Evolutionary conservation across 371 early-diverging fungal genomes (phyloP).

Genomic region (Gilbertella persicaria): DNA sequence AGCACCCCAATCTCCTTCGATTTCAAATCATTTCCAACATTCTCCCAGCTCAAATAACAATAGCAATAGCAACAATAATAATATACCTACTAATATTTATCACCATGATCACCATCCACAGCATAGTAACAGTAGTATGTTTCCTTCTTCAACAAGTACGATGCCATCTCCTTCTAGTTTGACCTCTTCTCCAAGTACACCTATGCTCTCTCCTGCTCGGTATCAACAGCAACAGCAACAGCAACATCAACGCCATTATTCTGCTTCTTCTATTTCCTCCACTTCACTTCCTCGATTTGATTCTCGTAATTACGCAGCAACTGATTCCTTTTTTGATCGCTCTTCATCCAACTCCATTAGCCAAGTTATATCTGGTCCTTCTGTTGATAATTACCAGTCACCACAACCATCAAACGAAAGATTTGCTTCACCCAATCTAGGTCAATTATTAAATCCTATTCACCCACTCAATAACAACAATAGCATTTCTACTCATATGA

Average conservation of each 20-base stretch:
- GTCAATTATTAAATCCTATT: conserved; percentile 43
- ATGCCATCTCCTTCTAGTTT: conserved; percentile 39
- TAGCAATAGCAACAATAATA: neutral
- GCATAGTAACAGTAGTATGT: too few relatives aligned
- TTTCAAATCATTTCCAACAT: too few relatives aligned
- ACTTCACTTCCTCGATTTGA: conserved; percentile 26
- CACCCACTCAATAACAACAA: conserved; percentile 31
- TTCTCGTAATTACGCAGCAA: conserved; percentile 16
- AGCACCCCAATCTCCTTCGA: neutral
- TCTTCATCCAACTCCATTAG: neutral
- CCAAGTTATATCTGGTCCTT: neutral
- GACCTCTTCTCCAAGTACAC: conserved; percentile 39
- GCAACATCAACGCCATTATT: conserved; percentile 33
- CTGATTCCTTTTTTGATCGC: neutral
- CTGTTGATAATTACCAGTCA: neutral
- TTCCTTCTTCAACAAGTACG: too few relatives aligned
- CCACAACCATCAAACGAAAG: conserved; percentile 8
- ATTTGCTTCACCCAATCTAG: conserved; percentile 29
- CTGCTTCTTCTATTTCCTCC: conserved; percentile 30
- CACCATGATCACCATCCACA: conserved; percentile 3
- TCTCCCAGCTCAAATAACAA: neutral
- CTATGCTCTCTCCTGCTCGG: conserved; percentile 39
- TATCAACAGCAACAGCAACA: conserved; percentile 20
- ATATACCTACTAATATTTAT: conserved; percentile 21
- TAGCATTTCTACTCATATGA: neutral